These are phyloP conservation scores for Myrmaecium sp. DNA, from an alignment of 2,329 filamentous ascomycete genomes.

Conservation along the genomic window DNA sequence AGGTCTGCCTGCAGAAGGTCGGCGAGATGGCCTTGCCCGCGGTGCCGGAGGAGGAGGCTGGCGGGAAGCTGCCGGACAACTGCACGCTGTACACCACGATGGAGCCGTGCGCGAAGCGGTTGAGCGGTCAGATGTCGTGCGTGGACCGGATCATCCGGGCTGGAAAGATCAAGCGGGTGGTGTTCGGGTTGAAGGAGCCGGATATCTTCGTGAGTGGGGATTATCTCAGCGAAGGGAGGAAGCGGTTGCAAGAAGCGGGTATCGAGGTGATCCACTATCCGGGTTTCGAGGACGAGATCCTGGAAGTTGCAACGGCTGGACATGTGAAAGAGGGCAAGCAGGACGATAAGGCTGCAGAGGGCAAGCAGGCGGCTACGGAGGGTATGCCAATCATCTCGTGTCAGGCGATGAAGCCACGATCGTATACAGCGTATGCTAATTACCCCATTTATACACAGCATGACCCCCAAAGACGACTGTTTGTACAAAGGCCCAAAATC, in stretches of 20 bases:
- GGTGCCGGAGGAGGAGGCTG: constrained; percentile 37
- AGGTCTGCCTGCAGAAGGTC: constrained; percentile 73
- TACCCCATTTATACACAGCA: too few species aligned
- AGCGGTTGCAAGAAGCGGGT: constrained; percentile 52
- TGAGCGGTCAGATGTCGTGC: constrained; percentile 61
- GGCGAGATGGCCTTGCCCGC: constrained; percentile 15
- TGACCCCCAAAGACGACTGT: too few species aligned
- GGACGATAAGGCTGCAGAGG: not conserved
- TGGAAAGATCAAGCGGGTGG: constrained; percentile 55
- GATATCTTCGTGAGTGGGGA: constrained; percentile 85
- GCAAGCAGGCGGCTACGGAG: too few species aligned
- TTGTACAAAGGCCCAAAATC: too few species aligned
- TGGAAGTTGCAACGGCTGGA: constrained; percentile 68
- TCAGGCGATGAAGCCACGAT: too few species aligned
- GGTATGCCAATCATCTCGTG: too few species aligned
- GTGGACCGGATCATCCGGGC: constrained; percentile 56
- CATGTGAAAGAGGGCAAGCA: constrained; percentile 36
- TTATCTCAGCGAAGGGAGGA: constrained; percentile 55
- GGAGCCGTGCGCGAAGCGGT: constrained; percentile 61
- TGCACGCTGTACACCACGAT: constrained; percentile 78
- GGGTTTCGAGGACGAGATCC: constrained; percentile 66
- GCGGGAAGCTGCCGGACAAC: constrained; percentile 32
- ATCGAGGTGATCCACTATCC: constrained; percentile 55
- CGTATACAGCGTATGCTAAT: too few species aligned
- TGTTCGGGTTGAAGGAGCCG: constrained; percentile 77